Conservation (phyloP, 352 stramenopile genomes). For the Globisporangium spiculum region DNA sequence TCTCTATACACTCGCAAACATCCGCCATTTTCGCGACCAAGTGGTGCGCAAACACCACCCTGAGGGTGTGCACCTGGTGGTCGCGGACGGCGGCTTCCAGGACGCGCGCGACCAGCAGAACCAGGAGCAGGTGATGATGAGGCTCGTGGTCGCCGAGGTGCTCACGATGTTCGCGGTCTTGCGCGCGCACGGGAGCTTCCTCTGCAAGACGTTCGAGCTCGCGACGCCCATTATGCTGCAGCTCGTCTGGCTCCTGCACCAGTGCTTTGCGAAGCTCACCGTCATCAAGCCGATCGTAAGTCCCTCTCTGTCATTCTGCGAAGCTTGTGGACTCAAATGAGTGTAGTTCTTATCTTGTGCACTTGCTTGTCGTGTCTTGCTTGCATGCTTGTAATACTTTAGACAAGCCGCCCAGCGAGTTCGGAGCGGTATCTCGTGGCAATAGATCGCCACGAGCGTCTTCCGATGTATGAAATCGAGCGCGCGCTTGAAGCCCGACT, state of each 20-base stretch:
- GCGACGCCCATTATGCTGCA: conserved; percentile 54
- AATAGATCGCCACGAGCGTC: conserved; percentile 19
- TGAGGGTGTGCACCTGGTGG: conserved; percentile 47
- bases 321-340: neutral
- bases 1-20: conserved; percentile 58
- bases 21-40: conserved; percentile 43
- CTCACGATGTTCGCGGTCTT: conserved; percentile 61
- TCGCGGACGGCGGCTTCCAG: conserved; percentile 72
- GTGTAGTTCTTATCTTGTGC: neutral
- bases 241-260: conserved; percentile 61
- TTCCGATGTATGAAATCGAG: conserved; percentile 25
- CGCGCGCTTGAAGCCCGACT: conserved; percentile 23
- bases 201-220: conserved; percentile 84
- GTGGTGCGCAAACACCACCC: conserved; percentile 29
- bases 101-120: conserved; percentile 58
- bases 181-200: conserved; percentile 44
- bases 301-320: neutral
- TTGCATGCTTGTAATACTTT: conserved; percentile 1
- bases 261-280: conserved; percentile 54
- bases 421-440: conserved; percentile 75
- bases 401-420: conserved; percentile 79
- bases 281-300: conserved; percentile 70
- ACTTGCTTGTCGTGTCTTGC: neutral
- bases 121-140: conserved; percentile 70
- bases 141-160: conserved; percentile 55